Evolutionary conservation across 176 grass and related monocot species (phyloP).

Genomic region (Triticum aestivum): IWGSC_CS_RefSeq_v2.1 NC_057809.1:50833437-50833936

Average conservation of each 20-base stretch:
- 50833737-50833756: conserved; percentile 98
- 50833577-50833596: conserved; percentile 97
- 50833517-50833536: conserved; percentile 94
- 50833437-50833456: conserved; percentile 14
- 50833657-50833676: neutral
- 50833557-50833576: conserved; percentile 98
- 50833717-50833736: conserved; percentile 45
- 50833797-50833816: conserved; percentile 99
- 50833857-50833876: conserved; percentile 65
- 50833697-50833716: conserved; percentile 14
- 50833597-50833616: conserved; percentile 98
- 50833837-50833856: conserved; percentile 99
- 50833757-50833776: conserved; percentile 98
- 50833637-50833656: conserved; percentile 22
- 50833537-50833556: conserved; percentile 98
- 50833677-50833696: neutral
- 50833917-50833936: conserved; percentile 26
- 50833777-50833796: conserved; percentile 94
- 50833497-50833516: conserved; percentile 99
- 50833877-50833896: neutral
- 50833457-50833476: conserved; percentile 18
- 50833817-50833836: conserved; percentile 99
- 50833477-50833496: conserved; percentile 40
- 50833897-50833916: neutral
- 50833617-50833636: conserved; percentile 99